Evolutionary conservation across 441 rosid genomes (phyloP), one percentile per base, ranked within the genome.

Genomic region (Rhodomyrtus psidioides): DNA sequence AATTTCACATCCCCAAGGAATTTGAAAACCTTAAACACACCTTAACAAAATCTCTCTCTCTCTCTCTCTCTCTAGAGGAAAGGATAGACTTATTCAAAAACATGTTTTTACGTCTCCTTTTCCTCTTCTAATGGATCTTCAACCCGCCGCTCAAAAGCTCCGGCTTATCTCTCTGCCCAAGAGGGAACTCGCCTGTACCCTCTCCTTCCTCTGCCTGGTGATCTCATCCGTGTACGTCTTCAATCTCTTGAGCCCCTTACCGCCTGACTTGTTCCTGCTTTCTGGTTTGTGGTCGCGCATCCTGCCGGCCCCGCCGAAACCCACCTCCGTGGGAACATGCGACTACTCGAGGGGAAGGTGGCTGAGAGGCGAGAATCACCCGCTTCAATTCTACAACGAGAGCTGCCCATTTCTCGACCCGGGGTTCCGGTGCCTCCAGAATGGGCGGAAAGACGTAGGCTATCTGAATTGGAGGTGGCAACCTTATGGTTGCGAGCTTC

Each of bases 391-490:
- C 4, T 94, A 97, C 70, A 83, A 88, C 2, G 98, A 97, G 70
- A 89, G 85, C 62, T 97, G 97, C 94, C 93, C 91, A 24, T 96
- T 97, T 88, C 98, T 96, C 85, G 97, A 96, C 88, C 94, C 97
- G 0, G 98, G 98, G 21, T 96, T 97, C 86, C 93, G 91, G 17
- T 96, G 98, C 81, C 91, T 76, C 14, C 82, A 81, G 10, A 92
- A 91, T 53, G 98, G 99, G 60, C 92, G 98, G 83, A 87, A 84
- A 12, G 98, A 97, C 83, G 85, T 84, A 0, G 96, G 89, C 84
- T 95, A 91, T 89, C 95, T 89, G 15, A 91, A 92, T 27, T 96
- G 98, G 99, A 90, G 95, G 81, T 97, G 99, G 98, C 96, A 95
- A 86, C 98, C 98, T 13, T 75, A 95, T 39, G 92, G 93, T 82